Percentiles rank a stretch among this genome's conserved stretches.
Conservation (phyloP, 768 basidiomycete genomes). For the Serendipita sp. region DNA sequence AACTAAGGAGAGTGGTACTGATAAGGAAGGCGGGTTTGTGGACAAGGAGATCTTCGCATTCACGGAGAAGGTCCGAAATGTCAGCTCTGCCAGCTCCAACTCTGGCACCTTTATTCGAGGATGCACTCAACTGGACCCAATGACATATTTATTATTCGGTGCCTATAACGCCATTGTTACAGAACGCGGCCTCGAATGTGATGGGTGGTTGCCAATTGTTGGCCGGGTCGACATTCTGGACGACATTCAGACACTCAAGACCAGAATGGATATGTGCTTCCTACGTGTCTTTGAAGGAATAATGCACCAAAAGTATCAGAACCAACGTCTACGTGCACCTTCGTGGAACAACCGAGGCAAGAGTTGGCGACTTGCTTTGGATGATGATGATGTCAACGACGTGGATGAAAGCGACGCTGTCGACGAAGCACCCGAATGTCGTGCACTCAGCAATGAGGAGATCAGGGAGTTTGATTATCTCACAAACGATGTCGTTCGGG, state of each 20-base stretch:
- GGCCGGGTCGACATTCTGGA: slow-evolving; percentile 61
- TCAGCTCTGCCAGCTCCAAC: slow-evolving; percentile 29
- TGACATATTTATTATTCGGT: slow-evolving; percentile 84
- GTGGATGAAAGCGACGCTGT: slow-evolving; percentile 29
- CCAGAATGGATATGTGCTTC: slow-evolving; percentile 66
- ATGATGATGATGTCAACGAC: slow-evolving; percentile 36
- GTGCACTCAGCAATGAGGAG: slow-evolving; percentile 49
- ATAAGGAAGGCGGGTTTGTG: slow-evolving; percentile 19
- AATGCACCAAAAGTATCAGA: slow-evolving; percentile 25
- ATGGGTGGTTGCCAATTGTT: slow-evolving; percentile 76
- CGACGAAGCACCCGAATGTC: slow-evolving; percentile 20
- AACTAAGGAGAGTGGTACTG: slow-evolving; percentile 28
- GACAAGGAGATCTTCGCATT: slow-evolving; percentile 72
- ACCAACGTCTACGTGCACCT: slow-evolving; percentile 19
- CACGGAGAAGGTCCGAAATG: slow-evolving; percentile 68
- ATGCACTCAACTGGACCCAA: slow-evolving; percentile 71
- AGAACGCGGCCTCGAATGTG: slow-evolving; percentile 64
- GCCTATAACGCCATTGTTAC: slow-evolving; percentile 60
- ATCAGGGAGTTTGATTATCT: slow-evolving; percentile 58
- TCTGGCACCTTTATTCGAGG: slow-evolving; percentile 40
- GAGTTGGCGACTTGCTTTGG: slow-evolving; percentile 7
- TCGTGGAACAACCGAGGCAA: slow-evolving; percentile 18
- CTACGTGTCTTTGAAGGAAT: slow-evolving; percentile 84
- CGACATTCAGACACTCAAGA: slow-evolving; percentile 67
- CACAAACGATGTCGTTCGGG: slow-evolving; percentile 54